Percentiles rank a stretch among this genome's conserved stretches.
phyloP scores from a whole-genome alignment of 2,329 filamentous ascomycete genomes.

The Colletotrichum ledebouriae region DNA sequence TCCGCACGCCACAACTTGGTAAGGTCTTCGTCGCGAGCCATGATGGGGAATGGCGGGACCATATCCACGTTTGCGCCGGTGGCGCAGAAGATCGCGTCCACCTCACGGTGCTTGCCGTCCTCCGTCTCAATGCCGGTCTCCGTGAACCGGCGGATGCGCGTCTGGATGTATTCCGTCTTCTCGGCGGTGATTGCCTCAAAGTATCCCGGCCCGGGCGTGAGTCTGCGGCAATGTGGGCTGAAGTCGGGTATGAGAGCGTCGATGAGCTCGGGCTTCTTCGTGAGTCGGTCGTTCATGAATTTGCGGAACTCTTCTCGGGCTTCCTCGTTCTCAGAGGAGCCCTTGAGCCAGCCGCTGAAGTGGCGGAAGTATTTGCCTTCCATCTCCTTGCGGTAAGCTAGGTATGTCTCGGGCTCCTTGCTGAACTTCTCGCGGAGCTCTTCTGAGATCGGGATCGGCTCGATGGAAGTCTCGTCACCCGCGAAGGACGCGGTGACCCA shows the following conservation, averaged over 20 bases:
- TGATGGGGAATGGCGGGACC: conserved; percentile 72
- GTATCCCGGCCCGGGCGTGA: conserved; percentile 77
- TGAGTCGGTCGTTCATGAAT: conserved; percentile 67
- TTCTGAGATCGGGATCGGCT: conserved; percentile 66
- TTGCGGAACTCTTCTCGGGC: conserved; percentile 62
- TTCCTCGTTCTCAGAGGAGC: conserved; percentile 62
- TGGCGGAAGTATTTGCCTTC: conserved; percentile 74
- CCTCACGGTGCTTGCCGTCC: conserved; percentile 68
- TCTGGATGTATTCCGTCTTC: conserved; percentile 73
- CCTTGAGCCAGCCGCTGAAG: conserved; percentile 67
- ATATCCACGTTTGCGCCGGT: conserved; percentile 75
- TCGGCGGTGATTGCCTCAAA: conserved; percentile 73
- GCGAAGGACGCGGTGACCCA: conserved; percentile 77
- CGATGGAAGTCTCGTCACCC: conserved; percentile 65
- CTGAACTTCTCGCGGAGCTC: conserved; percentile 70
- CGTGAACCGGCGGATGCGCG: conserved; percentile 70
- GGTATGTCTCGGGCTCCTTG: conserved; percentile 71
- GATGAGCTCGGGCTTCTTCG: conserved; percentile 67
- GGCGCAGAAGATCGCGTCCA: conserved; percentile 76
- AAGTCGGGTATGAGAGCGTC: conserved; percentile 72
- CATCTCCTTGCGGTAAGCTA: conserved; percentile 68
- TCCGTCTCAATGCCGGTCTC: conserved; percentile 70
- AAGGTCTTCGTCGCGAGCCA: conserved; percentile 67
- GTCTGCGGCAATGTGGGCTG: conserved; percentile 72
- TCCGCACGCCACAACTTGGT: conserved; percentile 68